phyloP scores from a whole-genome alignment of 768 basidiomycete genomes.

The Dendrothele bispora region DNA sequence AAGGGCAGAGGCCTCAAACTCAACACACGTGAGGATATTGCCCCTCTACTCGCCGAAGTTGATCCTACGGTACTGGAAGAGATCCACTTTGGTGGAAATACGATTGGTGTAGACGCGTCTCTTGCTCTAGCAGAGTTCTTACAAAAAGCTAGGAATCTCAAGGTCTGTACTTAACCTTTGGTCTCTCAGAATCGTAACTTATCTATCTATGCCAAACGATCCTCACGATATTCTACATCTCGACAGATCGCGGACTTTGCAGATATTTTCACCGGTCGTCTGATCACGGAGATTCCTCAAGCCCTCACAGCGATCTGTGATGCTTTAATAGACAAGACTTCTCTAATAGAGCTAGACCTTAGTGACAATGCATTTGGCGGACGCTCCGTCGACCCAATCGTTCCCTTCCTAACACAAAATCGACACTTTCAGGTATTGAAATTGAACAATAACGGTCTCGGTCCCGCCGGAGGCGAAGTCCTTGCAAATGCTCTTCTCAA shows the following conservation, averaged over 20 bases:
- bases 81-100: slow-evolving; percentile 93
- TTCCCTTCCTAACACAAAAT: slow-evolving; percentile 83
- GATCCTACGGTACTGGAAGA: slow-evolving; percentile 75
- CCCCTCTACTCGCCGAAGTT: slow-evolving; percentile 65
- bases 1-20: slow-evolving; percentile 78
- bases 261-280: slow-evolving; percentile 96
- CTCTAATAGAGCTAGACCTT: slow-evolving; percentile 85
- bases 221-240: not conserved
- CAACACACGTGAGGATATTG: slow-evolving; percentile 70
- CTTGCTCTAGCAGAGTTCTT: slow-evolving; percentile 81
- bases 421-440: slow-evolving; percentile 80
- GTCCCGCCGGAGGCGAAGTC: slow-evolving; percentile 82
- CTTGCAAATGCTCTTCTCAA: slow-evolving; percentile 82
- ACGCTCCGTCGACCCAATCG: slow-evolving; percentile 91
- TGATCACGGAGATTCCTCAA: slow-evolving; percentile 92
- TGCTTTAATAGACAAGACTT: slow-evolving; percentile 76
- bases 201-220: not conserved
- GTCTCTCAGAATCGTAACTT: not conserved
- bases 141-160: slow-evolving; percentile 61
- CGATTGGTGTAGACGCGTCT: slow-evolving; percentile 89
- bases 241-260: slow-evolving; percentile 93
- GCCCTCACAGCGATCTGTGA: slow-evolving; percentile 89
- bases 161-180: slow-evolving; percentile 52
- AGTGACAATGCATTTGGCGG: slow-evolving; percentile 97
- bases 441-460: slow-evolving; percentile 96